Evolutionary conservation across 1,139 yeast species (phyloP), one percentile per base, ranked within the genome.

Genomic region (Kazachstania sp.): DNA sequence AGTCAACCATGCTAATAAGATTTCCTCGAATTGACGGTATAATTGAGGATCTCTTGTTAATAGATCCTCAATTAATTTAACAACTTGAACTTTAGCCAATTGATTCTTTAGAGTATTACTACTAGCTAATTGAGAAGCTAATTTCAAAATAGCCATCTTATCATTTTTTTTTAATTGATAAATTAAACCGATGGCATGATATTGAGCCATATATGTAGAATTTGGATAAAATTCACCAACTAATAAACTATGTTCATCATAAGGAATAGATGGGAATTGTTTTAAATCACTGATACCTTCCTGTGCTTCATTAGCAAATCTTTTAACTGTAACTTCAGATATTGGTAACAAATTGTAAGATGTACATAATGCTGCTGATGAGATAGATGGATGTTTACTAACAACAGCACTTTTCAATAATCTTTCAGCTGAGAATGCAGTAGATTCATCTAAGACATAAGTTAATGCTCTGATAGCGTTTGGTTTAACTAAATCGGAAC

Each of bases 391-490:
- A 63, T 88, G 86, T 61, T 78, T 81, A 70, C 87, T 97, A 49
- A 92, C 97, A 59, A 94, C 83, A 36, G 96, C 90, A 56, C 88
- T 87, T 64, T 86, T 88, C 77, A 90, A 83, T 57, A 87, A 74
- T 63, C 99, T 79, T 71, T 92, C 99, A 46, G 95, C 87, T 32
- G 95, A 88, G 56, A 88, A 92, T 39, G 94, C 95, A 9, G 95
- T 90, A 42, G 95, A 78, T 35, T 90, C 85, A 65, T 92, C 98
- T 63, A 94, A 77, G 42, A 92, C 95, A 58, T 95, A 79, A 19
- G 90, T 80, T 59, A 92, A 76, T 0, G 98, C 86, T 65, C 98
- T 81, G 56, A 92, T 85, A 31, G 99, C 97, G 66, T 92, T 85
- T 49, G 98, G 96, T 64, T 90, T 87, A 69, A 84, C 88, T 50